A percentile compares a stretch with the other conserved stretches of the same genome.
These are phyloP conservation scores for Entonaema liquescens DNA, from an alignment of 495 filamentous ascomycete genomes.

Conservation along the genomic window DNA sequence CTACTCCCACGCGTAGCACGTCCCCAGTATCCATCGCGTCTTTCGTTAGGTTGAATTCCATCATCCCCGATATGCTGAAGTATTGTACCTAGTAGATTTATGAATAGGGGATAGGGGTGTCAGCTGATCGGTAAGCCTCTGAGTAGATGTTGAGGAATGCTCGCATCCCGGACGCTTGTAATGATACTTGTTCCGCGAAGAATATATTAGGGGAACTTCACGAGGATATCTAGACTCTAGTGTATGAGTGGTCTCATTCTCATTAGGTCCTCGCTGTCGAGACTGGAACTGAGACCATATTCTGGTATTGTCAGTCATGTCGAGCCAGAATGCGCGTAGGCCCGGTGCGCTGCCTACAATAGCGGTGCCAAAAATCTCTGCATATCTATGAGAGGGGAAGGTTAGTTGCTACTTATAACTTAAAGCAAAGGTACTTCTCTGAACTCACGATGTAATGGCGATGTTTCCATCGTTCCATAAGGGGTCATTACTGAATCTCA, in stretches of 20 bases:
- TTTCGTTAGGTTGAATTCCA: too few relatives aligned
- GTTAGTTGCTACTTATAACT: background rate
- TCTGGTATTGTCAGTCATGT: background rate
- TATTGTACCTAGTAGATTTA: background rate
- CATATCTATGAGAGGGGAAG: background rate
- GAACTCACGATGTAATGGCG: conserved; percentile 2
- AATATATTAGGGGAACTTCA: background rate
- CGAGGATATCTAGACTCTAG: background rate
- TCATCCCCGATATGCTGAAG: background rate
- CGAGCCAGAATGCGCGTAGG: conserved; percentile 1
- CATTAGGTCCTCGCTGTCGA: background rate
- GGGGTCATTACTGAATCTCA: background rate
- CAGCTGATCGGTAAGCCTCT: background rate
- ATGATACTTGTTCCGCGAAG: too few relatives aligned
- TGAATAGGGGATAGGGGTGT: background rate
- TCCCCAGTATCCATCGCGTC: background rate
- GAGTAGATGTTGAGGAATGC: background rate
- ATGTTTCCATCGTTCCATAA: background rate
- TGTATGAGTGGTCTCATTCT: background rate
- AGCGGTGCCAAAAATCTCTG: background rate
- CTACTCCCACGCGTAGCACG: background rate
- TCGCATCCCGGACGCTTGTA: background rate
- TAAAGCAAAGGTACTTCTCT: background rate
- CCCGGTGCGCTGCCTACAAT: conserved; percentile 1
- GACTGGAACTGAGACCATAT: background rate